phyloP scores from a whole-genome alignment of 2,329 filamentous ascomycete genomes.

The Ceratocystis smalleyi region DNA sequence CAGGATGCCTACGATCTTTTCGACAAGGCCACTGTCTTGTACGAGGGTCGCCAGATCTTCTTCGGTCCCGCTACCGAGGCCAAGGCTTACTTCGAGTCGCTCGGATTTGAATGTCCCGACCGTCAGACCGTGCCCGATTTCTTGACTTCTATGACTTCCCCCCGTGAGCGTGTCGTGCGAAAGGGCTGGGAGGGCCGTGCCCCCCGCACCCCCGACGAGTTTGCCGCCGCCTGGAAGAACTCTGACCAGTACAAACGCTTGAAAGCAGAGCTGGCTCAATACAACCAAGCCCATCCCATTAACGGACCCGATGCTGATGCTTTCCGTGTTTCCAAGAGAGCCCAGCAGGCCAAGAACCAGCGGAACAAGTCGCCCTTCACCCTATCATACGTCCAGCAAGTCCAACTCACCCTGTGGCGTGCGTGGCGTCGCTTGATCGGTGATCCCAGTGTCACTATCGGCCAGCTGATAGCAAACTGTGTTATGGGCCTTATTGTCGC shows the following conservation, averaged over 20 bases:
- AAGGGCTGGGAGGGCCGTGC: slow-evolving; percentile 40
- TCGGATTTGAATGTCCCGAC: slow-evolving; percentile 51
- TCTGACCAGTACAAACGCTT: slow-evolving; percentile 32
- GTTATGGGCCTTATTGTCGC: slow-evolving; percentile 62
- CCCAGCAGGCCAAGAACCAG: slow-evolving; percentile 41
- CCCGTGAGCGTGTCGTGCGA: slow-evolving; percentile 39
- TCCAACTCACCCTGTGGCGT: slow-evolving; percentile 64
- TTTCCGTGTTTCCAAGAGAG: slow-evolving; percentile 39
- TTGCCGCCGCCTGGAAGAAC: slow-evolving; percentile 42
- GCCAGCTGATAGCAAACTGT: slow-evolving; percentile 54
- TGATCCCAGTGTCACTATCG: slow-evolving; percentile 60
- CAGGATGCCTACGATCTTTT: slow-evolving; percentile 49
- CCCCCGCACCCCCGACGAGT: slow-evolving; percentile 46
- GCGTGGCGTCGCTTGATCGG: slow-evolving; percentile 62
- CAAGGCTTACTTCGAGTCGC: slow-evolving; percentile 47
- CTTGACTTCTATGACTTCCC: slow-evolving; percentile 52
- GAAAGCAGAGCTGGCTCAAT: slow-evolving; percentile 35
- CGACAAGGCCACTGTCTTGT: slow-evolving; percentile 43
- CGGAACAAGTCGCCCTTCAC: slow-evolving; percentile 67
- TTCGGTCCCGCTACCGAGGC: slow-evolving; percentile 46
- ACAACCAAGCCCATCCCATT: slow-evolving; percentile 36
- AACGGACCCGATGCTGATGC: slow-evolving; percentile 39
- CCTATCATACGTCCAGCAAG: slow-evolving; percentile 58
- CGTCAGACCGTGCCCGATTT: slow-evolving; percentile 58
- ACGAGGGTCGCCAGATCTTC: slow-evolving; percentile 47